Evolutionary conservation across 495 filamentous ascomycete species (phyloP).

Genomic region (Friedmanniomyces endolithicus): DNA sequence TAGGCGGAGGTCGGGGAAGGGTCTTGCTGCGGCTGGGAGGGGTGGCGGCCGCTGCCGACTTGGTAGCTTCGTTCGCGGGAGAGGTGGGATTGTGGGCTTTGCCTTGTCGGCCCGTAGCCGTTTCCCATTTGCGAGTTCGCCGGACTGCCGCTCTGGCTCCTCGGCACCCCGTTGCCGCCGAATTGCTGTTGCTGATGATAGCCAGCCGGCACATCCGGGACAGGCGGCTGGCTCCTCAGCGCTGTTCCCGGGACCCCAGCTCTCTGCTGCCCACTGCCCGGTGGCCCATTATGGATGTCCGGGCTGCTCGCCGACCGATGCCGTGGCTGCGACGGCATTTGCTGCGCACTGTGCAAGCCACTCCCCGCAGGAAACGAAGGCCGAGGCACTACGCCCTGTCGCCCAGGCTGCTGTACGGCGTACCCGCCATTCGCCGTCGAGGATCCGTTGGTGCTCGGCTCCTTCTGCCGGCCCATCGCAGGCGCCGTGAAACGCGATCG

Average conservation of each 20-base stretch:
- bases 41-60: neutral
- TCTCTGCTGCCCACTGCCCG: conserved; percentile 35
- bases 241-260: neutral
- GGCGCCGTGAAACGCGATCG: conserved; percentile 73
- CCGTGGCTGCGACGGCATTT: conserved; percentile 40
- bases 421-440: conserved; percentile 24
- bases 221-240: conserved; percentile 41
- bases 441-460: neutral
- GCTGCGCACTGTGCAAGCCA: conserved; percentile 40
- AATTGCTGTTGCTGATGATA: conserved; percentile 31
- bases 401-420: neutral
- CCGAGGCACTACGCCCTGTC: neutral
- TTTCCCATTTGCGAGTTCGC: neutral
- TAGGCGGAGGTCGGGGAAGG: neutral
- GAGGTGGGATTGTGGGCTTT: conserved; percentile 1
- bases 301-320: conserved; percentile 60
- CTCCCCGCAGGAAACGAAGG: neutral
- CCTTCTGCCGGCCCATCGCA: conserved; percentile 50
- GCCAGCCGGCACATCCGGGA: conserved; percentile 52
- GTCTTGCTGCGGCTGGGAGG: neutral
- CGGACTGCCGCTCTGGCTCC: conserved; percentile 57
- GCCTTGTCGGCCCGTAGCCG: neutral
- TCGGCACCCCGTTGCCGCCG: conserved; percentile 47
- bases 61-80: conserved; percentile 1
- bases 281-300: conserved; percentile 39